Percentiles rank a stretch among this genome's conserved stretches.
Evolutionary conservation across 352 stramenopile genomes (phyloP).

Genomic region (Phytophthora nicotianae): DNA sequence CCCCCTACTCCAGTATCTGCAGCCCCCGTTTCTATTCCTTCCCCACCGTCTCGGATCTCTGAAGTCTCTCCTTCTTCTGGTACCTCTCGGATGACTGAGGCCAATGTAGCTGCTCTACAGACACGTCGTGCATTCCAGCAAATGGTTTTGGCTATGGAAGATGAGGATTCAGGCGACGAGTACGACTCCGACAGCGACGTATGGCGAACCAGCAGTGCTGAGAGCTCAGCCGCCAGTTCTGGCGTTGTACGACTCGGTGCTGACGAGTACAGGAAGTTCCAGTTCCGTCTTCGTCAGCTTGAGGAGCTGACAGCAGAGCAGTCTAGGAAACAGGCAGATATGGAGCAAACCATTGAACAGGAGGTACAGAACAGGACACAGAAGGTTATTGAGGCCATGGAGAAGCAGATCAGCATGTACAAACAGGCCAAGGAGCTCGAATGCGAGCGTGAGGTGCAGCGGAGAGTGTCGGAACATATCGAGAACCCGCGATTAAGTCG

Average conservation of each 20-base stretch:
- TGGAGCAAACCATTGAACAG: constrained; percentile 81
- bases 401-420: constrained; percentile 88
- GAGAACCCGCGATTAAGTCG: constrained; percentile 32
- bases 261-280: constrained; percentile 86
- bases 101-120: constrained; percentile 71
- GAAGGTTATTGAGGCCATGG: constrained; percentile 75
- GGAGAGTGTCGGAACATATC: constrained; percentile 58
- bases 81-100: constrained; percentile 56
- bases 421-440: constrained; percentile 86
- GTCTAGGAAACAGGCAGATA: constrained; percentile 66
- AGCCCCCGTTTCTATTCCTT: background rate
- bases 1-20: background rate
- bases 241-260: constrained; percentile 58
- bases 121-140: constrained; percentile 83
- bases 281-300: constrained; percentile 79
- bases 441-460: constrained; percentile 78
- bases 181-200: constrained; percentile 61
- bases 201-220: constrained; percentile 19
- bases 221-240: constrained; percentile 33
- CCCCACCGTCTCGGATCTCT: constrained; percentile 5
- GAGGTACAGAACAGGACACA: constrained; percentile 69
- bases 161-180: constrained; percentile 69
- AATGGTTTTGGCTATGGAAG: constrained; percentile 84
- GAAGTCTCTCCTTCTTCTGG: constrained; percentile 12
- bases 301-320: constrained; percentile 80